Evolutionary conservation across 345 rosid genomes (phyloP), one percentile per base, ranked within the genome.

Genomic region (Kernera saxatilis): DNA sequence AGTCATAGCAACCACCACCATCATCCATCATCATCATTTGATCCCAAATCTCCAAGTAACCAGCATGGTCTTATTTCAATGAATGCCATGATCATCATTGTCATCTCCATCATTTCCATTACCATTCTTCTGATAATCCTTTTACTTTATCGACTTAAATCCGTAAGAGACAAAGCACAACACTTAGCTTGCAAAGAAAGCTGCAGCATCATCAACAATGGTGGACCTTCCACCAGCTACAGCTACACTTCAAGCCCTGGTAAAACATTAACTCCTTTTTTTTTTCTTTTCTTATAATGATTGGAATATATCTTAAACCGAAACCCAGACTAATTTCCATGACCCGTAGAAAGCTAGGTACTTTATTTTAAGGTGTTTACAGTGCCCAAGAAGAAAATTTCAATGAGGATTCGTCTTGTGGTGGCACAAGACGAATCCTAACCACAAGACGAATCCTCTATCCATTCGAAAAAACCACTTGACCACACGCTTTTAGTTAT

Each of bases 221-320:
- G 71, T 54, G 70, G 74, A 72, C 69, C 71, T 56, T 74, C 82
- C 52, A 56, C 86, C 26, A 72, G 69, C 37, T 75, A 75, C 72
- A 80, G 81, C 75, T 66, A 64, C 70, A 79, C 78, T 32, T 81
- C 84, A 37, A 90, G 97, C 75, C 97, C 98, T 70, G 97, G 98
- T 90, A 82, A 80, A 9, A 19, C 21, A 25, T 50, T 18, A 25
- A 8, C 1, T 15, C 25, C 8, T 40, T 40, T 39, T 0, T 37
- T 37, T 37, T 37, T 12, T 19, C 8, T 40, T 40, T 39, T 0
- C 13, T 37, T 37, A 12, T 12, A 4, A 37, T 39, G 14, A 1
- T 8, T 2, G 33, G 32, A 29, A 29, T 29, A 29, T 5, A 29
- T 13, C 17, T 5, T 13, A 2, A 19, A 6, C 3, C 3, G 9